Base-by-base conservation (phyloP, 2,329 filamentous ascomycete genomes). In the Aspergillus pseudoviridinutans region DNA sequence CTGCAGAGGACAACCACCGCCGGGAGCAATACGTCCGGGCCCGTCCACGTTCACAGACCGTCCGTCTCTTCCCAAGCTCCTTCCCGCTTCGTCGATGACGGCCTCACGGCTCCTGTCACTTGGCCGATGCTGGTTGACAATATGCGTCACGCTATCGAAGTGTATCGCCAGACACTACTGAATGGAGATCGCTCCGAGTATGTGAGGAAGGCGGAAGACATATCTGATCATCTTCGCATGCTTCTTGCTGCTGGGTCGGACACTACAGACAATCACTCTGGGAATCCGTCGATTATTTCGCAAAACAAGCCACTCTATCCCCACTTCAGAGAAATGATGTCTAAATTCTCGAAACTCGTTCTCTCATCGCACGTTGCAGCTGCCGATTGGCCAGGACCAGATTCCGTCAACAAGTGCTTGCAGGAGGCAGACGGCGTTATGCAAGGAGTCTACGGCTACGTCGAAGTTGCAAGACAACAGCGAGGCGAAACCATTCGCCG, bases 301-400 rank as follows among this genome's bases (percentile, higher is more conserved):
- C 95, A 91, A 4, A 99, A 99, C 80, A 97, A 97, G 74, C 90
- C 92, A 0, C 80, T 99, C 17, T 97, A 97, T 70, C 94, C 94
- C 25, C 92, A 97, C 75, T 99, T 99, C 76, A 84, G 94, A 54
- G 94, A 97, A 71, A 97, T 97, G 87, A 99, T 99, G 94, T 97
- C 94, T 49, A 92, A 96, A 67, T 99, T 99, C 74, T 97, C 94
- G n/a, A 99, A 99, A 74, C 82, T 99, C 9, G 94, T 99, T 49
- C 87, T 99, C 51, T 99, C 94, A 2, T 97, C 94, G 14, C 94
- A 99, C 71, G 97, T 99, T 71, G 94, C 94, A 42, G 92, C 93
- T 5, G 91, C 93, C 35, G 94, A 99, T 76, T 97, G 92, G 86
- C 92, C 93, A 8, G 92, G 93, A 55, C 87, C 91, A 17, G 94